Evolutionary conservation across 2,329 filamentous ascomycete genomes (phyloP).

Genomic region (Pseudocercospora fijiensis): DNA sequence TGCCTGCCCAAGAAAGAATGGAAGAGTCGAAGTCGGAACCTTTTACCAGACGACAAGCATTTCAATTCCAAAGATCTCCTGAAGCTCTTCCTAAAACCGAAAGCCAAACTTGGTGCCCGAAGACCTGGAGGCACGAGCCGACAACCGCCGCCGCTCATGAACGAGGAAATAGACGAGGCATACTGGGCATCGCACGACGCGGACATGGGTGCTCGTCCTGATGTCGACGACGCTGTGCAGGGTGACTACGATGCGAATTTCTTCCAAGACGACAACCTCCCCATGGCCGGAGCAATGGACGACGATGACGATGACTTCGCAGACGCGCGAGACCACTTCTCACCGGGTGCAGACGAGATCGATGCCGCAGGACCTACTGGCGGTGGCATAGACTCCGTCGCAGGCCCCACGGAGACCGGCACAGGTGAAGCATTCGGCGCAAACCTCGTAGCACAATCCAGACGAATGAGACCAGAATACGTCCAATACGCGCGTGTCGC

Average conservation of each 20-base stretch:
- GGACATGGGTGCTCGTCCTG: conserved; percentile 36
- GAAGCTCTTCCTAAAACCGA: conserved; percentile 90
- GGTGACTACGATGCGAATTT: conserved; percentile 97
- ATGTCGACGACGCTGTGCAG: conserved; percentile 56
- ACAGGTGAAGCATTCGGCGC: conserved; percentile 59
- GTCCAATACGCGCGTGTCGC: conserved; percentile 65
- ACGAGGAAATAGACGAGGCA: conserved; percentile 86
- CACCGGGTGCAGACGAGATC: conserved; percentile 57
- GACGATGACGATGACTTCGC: conserved; percentile 75
- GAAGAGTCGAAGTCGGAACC: conserved; percentile 88
- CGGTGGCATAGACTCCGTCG: conserved; percentile 35
- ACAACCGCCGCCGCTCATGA: conserved; percentile 49
- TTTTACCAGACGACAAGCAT: conserved; percentile 95
- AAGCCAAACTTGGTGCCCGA: conserved; percentile 73
- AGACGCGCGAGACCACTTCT: conserved; percentile 77
- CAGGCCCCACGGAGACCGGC: conserved; percentile 38
- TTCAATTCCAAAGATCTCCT: conserved; percentile 92
- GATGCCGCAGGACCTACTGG: conserved; percentile 36
- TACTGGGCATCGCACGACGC: conserved; percentile 77
- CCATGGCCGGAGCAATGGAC: conserved; percentile 61
- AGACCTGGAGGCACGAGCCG: conserved; percentile 46
- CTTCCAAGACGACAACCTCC: conserved; percentile 84
- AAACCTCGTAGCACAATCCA: conserved; percentile 61
- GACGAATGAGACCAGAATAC: conserved; percentile 62
- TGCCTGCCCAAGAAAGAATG: conserved; percentile 89